These are phyloP conservation scores for Magnolia officinalis DNA, from an alignment of 164 flowering plant species.

Conservation along the genomic window DNA sequence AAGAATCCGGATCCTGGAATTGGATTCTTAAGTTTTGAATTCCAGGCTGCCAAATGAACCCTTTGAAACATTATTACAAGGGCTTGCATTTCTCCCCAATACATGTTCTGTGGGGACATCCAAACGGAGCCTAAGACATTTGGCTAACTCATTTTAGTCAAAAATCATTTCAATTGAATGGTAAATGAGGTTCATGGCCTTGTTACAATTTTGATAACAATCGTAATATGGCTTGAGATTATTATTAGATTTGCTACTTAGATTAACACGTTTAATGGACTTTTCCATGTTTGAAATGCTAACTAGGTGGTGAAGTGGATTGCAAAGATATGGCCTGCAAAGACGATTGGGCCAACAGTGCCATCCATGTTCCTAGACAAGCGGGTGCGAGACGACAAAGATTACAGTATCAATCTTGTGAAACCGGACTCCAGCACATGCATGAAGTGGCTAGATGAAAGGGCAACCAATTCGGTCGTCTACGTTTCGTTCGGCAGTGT, in stretches of 20 bases:
- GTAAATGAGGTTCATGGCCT: too few relatives aligned
- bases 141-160: not conserved
- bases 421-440: slow-evolving; percentile 15
- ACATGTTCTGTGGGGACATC: not conserved
- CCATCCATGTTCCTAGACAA: slow-evolving; percentile 31
- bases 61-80: too few relatives aligned
- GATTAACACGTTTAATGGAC: not conserved
- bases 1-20: too few relatives aligned
- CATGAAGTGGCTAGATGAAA: slow-evolving; percentile 29
- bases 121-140: not conserved
- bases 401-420: slow-evolving; percentile 25
- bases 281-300: not conserved
- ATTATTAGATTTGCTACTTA: not conserved
- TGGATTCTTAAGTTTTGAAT: too few relatives aligned
- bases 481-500: slow-evolving; percentile 40
- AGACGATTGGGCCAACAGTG: slow-evolving; percentile 33
- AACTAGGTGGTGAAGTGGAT: slow-evolving; percentile 24
- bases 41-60: too few relatives aligned
- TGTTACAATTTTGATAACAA: not conserved
- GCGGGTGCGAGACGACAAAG: slow-evolving; percentile 14
- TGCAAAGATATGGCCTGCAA: slow-evolving; percentile 10
- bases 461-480: slow-evolving; percentile 24
- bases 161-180: not conserved
- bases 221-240: not conserved
- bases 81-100: too few relatives aligned